Evolutionary conservation across 306 rosid species (phyloP), one percentile per base, ranked within the genome.

Genomic region (Rosa lucieae): DNA sequence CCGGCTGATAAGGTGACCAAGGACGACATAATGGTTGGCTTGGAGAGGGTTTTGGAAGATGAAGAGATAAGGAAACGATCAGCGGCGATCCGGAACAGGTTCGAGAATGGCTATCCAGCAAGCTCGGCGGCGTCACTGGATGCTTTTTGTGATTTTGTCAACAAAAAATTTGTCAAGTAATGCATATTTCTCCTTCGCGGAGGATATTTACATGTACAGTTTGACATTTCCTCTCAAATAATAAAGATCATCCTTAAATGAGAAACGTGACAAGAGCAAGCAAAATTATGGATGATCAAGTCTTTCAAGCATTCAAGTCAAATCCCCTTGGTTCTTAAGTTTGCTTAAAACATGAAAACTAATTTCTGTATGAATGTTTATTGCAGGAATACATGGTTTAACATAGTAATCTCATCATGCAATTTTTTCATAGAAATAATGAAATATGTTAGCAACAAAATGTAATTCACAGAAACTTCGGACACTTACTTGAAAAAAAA

Each of bases 71-170:
- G 71, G 66, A 55, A 37, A 48, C 74, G 43, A 43, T 74, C 73
- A 0, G 79, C 4, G 5, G 18, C 26, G 1, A 14, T 76, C 0
- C 20, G 65, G 21, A 42, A 21, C 29, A 75, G 18, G 61, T 67
- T 80, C 1, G 18, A 53, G 74, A 40, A 29, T 20, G 84, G 84
- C 9, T 67, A 67, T 74, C 84, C 84, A 5, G 56, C 75, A 0
- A 39, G 75, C 42, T 80, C 79, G 0, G 2, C 1, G 6, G 76
- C 70, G 1, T 74, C 82, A 4, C 65, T 70, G 21, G 82, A 78
- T 56, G 77, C 76, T 56, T 80, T 74, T 14, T 55, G 23, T 42
- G 67, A 80, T 26, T 74, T 74, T 80, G 59, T 74, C 32, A 67
- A 40, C 44, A 5, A 40, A 4, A 40, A 40, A 40, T 4, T 40